A percentile compares a stretch with the other conserved stretches of the same genome.
phyloP scores from a whole-genome alignment of 306 rosid species.

The Medicago lupulina region DNA sequence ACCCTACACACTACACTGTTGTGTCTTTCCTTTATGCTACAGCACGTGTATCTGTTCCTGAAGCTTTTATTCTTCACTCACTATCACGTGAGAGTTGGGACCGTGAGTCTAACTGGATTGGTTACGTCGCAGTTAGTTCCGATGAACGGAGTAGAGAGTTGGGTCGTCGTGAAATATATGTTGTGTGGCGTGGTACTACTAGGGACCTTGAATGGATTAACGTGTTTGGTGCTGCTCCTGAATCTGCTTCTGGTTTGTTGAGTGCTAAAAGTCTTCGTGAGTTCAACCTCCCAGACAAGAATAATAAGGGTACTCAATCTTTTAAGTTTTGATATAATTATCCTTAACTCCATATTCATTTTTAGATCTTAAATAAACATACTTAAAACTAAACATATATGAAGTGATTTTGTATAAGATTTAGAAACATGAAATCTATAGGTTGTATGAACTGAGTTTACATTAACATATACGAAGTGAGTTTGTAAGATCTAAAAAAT shows the following conservation, averaged over 20 bases:
- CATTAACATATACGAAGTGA: too few relatives aligned
- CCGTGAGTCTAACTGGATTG: conserved; percentile 82
- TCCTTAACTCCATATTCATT: not conserved
- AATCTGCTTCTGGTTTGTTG: conserved; percentile 38
- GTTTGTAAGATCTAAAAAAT: too few relatives aligned
- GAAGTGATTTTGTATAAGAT: too few relatives aligned
- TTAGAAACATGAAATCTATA: too few relatives aligned
- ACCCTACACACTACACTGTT: conserved; percentile 50
- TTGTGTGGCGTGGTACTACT: conserved; percentile 74
- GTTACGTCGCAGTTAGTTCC: conserved; percentile 65
- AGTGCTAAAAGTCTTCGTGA: conserved; percentile 20
- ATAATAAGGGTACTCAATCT: not conserved
- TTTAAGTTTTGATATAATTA: too few relatives aligned
- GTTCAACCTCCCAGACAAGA: not conserved
- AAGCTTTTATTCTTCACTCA: conserved; percentile 62
- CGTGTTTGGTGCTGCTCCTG: conserved; percentile 47
- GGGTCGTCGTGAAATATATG: conserved; percentile 70
- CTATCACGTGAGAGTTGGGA: conserved; percentile 69
- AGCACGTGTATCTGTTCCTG: conserved; percentile 58
- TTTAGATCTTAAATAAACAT: too few relatives aligned
- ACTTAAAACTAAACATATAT: too few relatives aligned
- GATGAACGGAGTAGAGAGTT: conserved; percentile 37
- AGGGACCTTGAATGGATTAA: conserved; percentile 63
- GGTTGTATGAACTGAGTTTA: not conserved
- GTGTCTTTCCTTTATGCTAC: conserved; percentile 70